Base-by-base conservation (phyloP, 176 grass and related monocot genomes). In the Lolium perenne region DNA sequence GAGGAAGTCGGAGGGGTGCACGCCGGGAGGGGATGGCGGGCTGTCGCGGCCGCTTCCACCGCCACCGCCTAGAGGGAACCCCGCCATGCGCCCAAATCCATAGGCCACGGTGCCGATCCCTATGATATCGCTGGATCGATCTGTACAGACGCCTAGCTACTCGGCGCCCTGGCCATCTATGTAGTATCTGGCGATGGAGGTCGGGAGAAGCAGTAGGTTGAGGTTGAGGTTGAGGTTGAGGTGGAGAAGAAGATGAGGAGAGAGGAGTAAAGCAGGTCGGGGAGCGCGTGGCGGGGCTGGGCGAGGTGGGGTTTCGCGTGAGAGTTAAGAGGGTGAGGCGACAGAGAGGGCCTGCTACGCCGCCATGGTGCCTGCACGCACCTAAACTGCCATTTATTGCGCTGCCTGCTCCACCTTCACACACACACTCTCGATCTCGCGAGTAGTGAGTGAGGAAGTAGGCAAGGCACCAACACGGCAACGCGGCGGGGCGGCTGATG, bases 311-410 rank as follows among this genome's bases (percentile, higher is more conserved):
- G 65, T 32, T 43, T 51, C 29, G 66, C 46, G 72, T 32, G 22
- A 22, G 85, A 81, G 85, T 90, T 87, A 91, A 86, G 94, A 93
- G 74, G 91, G 57, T 60, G 88, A 91, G 87, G 80, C 86, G 93
- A 89, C 91, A 95, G 85, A 90, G 95, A 91, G 79, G 90, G 67
- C 82, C 93, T 98, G 95, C 93, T 81, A 93, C 93, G 95, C 95
- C 95, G 95, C 95, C 96, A 98, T 91, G 84, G 91, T 82, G 86
- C 88, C 91, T 95, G 92, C 91, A 61, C 79, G 74, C 87, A 83
- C 84, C 96, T 41, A 88, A 91, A 89, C 87, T 91, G 48, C 82
- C 90, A 92, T 94, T 98, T 91, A 95, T 88, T 95, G 83, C 91
- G 86, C 83, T 77, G 29, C 70, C 57, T 47, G 58, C 73, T 45